Percentiles rank a stretch among this genome's conserved stretches.
phyloP scores from a whole-genome alignment of 805 yeast species.

The Starmera dryadoides region DNA sequence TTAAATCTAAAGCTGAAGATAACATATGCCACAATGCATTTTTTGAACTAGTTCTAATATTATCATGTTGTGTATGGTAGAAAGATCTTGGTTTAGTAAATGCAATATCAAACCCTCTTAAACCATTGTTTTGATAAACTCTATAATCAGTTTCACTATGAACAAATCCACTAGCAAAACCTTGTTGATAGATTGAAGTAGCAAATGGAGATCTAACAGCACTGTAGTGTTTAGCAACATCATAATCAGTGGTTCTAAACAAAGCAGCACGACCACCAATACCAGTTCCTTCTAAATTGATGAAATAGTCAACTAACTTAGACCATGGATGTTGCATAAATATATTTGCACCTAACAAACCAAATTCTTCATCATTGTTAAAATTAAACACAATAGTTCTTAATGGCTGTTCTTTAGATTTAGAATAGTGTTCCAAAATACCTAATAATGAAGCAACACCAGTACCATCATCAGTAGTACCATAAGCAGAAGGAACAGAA shows the following conservation, averaged over 20 bases:
- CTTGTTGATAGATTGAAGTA: conserved; percentile 76
- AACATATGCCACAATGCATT: conserved; percentile 84
- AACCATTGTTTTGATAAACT: conserved; percentile 57
- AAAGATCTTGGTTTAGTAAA: conserved; percentile 78
- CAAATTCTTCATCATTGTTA: conserved; percentile 87
- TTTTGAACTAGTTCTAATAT: conserved; percentile 52
- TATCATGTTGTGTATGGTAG: conserved; percentile 76
- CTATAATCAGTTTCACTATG: conserved; percentile 82
- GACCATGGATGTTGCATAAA: conserved; percentile 73
- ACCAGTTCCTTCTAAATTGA: conserved; percentile 90
- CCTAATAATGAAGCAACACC: conserved; percentile 81
- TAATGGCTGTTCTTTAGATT: conserved; percentile 41
- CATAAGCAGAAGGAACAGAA: conserved; percentile 79
- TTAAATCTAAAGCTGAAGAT: conserved; percentile 57
- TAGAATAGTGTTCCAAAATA: conserved; percentile 42
- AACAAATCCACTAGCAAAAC: conserved; percentile 65
- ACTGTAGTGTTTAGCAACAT: conserved; percentile 50
- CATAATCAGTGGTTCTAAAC: conserved; percentile 78
- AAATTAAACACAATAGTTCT: conserved; percentile 77
- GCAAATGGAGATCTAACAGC: conserved; percentile 67
- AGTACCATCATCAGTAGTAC: conserved; percentile 90
- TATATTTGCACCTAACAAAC: conserved; percentile 72
- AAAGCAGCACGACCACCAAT: conserved; percentile 72
- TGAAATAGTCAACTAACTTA: conserved; percentile 49
- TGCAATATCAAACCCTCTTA: conserved; percentile 86